These are phyloP conservation scores for Mycena albidolilacea DNA, from an alignment of 768 basidiomycete species.

Conservation along the genomic window DNA sequence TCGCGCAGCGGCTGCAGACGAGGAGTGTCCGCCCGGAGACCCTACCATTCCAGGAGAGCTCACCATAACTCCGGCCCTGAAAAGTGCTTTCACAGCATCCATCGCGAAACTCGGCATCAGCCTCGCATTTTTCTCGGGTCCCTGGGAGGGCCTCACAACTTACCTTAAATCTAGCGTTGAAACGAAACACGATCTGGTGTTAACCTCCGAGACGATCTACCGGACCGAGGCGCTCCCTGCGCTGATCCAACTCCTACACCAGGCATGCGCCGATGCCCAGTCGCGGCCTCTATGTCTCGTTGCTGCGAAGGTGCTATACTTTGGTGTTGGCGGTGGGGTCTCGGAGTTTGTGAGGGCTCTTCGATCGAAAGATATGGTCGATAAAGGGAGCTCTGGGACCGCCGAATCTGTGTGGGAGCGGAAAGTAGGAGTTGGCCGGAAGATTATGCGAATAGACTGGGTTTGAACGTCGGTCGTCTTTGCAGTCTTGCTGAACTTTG, in stretches of 20 bases:
- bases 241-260: conserved; percentile 68
- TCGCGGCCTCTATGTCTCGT: conserved; percentile 69
- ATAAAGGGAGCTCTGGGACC: conserved; percentile 48
- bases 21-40: conserved; percentile 51
- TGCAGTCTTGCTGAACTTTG: too few relatives aligned
- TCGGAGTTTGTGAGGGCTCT: conserved; percentile 78
- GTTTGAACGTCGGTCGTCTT: neutral
- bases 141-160: conserved; percentile 74
- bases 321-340: conserved; percentile 94
- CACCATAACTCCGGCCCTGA: conserved; percentile 74
- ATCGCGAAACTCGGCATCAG: conserved; percentile 68
- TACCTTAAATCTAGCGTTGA: conserved; percentile 47
- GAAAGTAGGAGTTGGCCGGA: conserved; percentile 79
- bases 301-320: conserved; percentile 93
- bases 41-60: conserved; percentile 68
- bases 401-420: conserved; percentile 77
- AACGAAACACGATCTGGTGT: conserved; percentile 75
- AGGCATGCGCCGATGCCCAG: conserved; percentile 48
- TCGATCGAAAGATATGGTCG: conserved; percentile 47
- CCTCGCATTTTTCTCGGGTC: conserved; percentile 85
- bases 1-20: conserved; percentile 51
- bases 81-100: conserved; percentile 74
- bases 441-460: conserved; percentile 78
- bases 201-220: conserved; percentile 97
- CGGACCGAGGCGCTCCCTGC: conserved; percentile 72